Evolutionary conservation across 441 rosid species (phyloP).

Genomic region (Syzygium malaccense): DNA sequence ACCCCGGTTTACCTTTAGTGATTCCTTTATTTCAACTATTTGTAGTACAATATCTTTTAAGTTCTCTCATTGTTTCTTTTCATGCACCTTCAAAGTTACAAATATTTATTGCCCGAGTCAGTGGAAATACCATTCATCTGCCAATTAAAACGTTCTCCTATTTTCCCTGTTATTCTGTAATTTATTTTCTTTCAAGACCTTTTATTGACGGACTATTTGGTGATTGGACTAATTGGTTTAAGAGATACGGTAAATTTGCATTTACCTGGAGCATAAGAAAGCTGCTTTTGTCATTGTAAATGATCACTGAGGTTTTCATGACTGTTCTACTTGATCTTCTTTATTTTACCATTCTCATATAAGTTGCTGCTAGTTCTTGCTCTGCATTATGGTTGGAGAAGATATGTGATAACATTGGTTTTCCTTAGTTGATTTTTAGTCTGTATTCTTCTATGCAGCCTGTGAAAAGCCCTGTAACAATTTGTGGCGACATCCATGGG

Average conservation of each 20-base stretch:
- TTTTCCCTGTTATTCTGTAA: background rate
- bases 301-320: background rate
- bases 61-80: background rate
- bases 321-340: background rate
- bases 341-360: background rate
- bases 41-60: background rate
- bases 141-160: background rate
- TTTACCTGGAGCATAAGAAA: background rate
- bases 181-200: background rate
- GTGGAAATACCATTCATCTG: background rate
- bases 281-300: background rate
- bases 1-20: background rate
- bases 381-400: background rate
- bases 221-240: background rate
- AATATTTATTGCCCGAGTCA: background rate
- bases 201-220: background rate
- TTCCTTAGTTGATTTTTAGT: background rate
- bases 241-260: background rate
- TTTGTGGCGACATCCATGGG: constrained; percentile 75
- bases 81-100: background rate
- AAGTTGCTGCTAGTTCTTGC: background rate
- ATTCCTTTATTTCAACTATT: background rate
- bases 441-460: constrained; percentile 32
- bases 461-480: constrained; percentile 68
- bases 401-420: background rate